Conservation (phyloP, 345 rosid species). For the Eutrema japonicum region DNA sequence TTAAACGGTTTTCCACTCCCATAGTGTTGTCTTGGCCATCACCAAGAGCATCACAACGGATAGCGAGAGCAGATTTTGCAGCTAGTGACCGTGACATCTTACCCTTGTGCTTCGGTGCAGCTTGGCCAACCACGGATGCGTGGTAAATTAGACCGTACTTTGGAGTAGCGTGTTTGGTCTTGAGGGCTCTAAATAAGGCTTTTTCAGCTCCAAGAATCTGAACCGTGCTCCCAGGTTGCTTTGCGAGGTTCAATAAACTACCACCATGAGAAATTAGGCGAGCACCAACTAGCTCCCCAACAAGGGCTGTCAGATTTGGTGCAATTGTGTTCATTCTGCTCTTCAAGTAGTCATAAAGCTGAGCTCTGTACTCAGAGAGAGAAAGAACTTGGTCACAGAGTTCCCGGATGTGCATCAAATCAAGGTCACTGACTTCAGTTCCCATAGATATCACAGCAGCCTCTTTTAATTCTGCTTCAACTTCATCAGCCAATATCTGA, state of each 20-base stretch:
- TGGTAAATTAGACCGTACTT: slow-evolving; percentile 89
- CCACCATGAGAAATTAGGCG: slow-evolving; percentile 95
- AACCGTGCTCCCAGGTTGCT: slow-evolving; percentile 92
- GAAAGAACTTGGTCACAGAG: slow-evolving; percentile 89
- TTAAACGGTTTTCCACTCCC: slow-evolving; percentile 82
- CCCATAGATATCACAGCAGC: slow-evolving; percentile 94
- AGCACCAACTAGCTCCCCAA: slow-evolving; percentile 97
- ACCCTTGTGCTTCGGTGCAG: slow-evolving; percentile 82
- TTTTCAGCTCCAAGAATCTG: slow-evolving; percentile 97
- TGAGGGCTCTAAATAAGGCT: slow-evolving; percentile 90
- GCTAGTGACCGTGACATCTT: slow-evolving; percentile 89
- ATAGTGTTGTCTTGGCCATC: slow-evolving; percentile 73
- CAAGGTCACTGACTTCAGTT: slow-evolving; percentile 83
- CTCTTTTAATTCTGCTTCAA: slow-evolving; percentile 79
- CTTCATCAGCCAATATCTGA: slow-evolving; percentile 70
- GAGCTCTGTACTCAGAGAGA: slow-evolving; percentile 88
- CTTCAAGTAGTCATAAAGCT: slow-evolving; percentile 81
- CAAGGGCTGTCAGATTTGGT: slow-evolving; percentile 91
- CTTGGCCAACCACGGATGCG: slow-evolving; percentile 92
- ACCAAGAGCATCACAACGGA: slow-evolving; percentile 90
- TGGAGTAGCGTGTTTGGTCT: slow-evolving; percentile 93
- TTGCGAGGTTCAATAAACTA: slow-evolving; percentile 86
- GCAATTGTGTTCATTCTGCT: slow-evolving; percentile 93
- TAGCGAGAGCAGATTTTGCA: slow-evolving; percentile 78
- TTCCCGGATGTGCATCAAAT: slow-evolving; percentile 71